Evolutionary conservation across 768 basidiomycete genomes (phyloP).

Genomic region (Mycena galopus): DNA sequence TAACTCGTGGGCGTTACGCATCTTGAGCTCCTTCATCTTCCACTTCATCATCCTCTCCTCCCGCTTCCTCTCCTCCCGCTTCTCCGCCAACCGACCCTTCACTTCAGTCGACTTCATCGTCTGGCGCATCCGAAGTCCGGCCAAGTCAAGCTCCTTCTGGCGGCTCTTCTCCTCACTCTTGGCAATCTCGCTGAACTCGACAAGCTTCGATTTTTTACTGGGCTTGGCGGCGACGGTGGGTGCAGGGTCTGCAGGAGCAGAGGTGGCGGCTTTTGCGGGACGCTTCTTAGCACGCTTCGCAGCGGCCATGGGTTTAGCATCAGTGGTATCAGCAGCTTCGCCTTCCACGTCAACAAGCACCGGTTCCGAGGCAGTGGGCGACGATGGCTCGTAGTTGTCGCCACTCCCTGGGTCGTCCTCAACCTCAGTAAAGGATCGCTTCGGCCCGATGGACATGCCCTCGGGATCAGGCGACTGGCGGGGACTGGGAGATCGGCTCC

Average conservation of each 20-base stretch:
- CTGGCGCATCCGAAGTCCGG: not conserved
- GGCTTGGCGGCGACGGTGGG: not conserved
- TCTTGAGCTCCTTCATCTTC: not conserved
- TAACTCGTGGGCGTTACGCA: conserved; percentile 42
- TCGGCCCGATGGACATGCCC: not conserved
- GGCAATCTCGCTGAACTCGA: not conserved
- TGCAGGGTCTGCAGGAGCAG: not conserved
- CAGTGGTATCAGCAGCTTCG: not conserved
- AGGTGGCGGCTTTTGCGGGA: not conserved
- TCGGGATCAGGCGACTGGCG: not conserved
- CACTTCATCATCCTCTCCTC: not conserved
- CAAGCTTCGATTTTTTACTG: conserved; percentile 6
- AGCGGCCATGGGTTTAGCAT: too few relatives aligned
- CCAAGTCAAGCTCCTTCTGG: conserved; percentile 21
- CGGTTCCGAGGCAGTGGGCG: not conserved
- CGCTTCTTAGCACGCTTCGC: not conserved
- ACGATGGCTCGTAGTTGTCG: not conserved
- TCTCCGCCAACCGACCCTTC: not conserved
- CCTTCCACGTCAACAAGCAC: not conserved
- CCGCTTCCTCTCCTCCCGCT: conserved; percentile 7
- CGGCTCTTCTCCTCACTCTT: conserved; percentile 15
- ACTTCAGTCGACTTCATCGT: not conserved
- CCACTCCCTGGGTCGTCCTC: not conserved
- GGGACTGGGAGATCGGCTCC: not conserved
- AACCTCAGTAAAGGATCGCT: not conserved